Evolutionary conservation across 768 basidiomycete genomes (phyloP).

Genomic region (Hypholoma sublateritium): DNA sequence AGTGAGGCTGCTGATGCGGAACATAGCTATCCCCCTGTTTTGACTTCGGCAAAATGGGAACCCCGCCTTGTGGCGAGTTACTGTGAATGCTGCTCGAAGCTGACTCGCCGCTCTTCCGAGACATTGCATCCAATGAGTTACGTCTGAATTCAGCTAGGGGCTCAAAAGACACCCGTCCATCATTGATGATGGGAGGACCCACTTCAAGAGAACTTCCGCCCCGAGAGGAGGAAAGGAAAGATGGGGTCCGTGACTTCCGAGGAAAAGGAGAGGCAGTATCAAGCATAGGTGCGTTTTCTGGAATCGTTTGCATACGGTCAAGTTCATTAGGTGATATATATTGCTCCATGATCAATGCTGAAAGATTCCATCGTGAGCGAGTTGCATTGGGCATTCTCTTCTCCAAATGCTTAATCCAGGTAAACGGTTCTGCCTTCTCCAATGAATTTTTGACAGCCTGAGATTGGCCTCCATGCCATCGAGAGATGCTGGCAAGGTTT

Average conservation of each 20-base stretch:
- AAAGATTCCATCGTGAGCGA: conserved; percentile 60
- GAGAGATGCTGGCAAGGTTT: conserved; percentile 50
- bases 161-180: conserved; percentile 59
- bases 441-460: conserved; percentile 46
- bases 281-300: conserved; percentile 34
- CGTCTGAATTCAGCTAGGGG: conserved; percentile 48
- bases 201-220: background rate
- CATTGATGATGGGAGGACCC: conserved; percentile 24
- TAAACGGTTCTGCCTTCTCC: conserved; percentile 66
- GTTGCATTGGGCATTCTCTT: conserved; percentile 33
- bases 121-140: conserved; percentile 45
- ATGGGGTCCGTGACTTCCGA: conserved; percentile 20
- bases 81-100: conserved; percentile 40
- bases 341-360: conserved; percentile 71
- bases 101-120: conserved; percentile 45
- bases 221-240: conserved; percentile 21
- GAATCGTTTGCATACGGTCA: conserved; percentile 43
- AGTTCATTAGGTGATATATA: conserved; percentile 45
- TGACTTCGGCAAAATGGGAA: conserved; percentile 14
- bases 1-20: conserved; percentile 3
- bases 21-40: conserved; percentile 11
- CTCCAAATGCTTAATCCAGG: conserved; percentile 72
- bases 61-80: conserved; percentile 28
- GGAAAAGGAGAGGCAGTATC: conserved; percentile 16
- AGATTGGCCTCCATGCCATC: conserved; percentile 62